These are phyloP conservation scores for Trichoderma pleuroti DNA, from an alignment of 2,329 filamentous ascomycete genomes.

Conservation along the genomic window DNA sequence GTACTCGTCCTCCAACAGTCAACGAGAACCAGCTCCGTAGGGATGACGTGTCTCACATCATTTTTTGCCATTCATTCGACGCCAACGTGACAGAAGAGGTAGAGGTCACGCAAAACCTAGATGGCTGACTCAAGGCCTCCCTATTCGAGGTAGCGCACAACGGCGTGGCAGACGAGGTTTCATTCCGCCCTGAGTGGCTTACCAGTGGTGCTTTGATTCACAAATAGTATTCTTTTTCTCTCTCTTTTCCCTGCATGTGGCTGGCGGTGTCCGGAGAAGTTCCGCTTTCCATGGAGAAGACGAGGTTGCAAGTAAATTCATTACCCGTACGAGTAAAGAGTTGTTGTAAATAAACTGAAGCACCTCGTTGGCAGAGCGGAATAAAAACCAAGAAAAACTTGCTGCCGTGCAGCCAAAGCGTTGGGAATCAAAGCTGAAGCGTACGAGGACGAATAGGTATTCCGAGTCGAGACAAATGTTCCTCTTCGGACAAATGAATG, in stretches of 20 bases:
- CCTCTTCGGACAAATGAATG: background rate
- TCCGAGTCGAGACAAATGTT: background rate
- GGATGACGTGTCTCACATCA: constrained; percentile 12
- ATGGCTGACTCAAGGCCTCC: background rate
- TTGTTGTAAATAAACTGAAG: background rate
- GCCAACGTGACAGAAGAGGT: background rate
- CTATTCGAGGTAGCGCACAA: background rate
- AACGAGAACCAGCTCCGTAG: background rate
- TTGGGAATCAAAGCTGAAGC: background rate
- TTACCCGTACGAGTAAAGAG: background rate
- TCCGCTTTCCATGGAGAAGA: background rate
- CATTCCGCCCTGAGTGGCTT: background rate
- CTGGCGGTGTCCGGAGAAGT: background rate
- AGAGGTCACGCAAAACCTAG: background rate
- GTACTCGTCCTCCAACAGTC: too few relatives aligned
- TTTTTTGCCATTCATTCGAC: background rate
- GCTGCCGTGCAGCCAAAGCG: background rate
- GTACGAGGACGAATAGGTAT: background rate
- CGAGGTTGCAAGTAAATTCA: background rate
- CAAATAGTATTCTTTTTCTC: background rate
- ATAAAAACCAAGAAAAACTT: background rate
- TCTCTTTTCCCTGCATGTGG: background rate
- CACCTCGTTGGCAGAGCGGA: background rate
- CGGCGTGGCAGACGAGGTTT: background rate
- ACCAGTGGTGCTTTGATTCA: background rate